Conservation (phyloP, 129 eudicot genomes). For the Pseudognaphalium luteoalbum region DNA sequence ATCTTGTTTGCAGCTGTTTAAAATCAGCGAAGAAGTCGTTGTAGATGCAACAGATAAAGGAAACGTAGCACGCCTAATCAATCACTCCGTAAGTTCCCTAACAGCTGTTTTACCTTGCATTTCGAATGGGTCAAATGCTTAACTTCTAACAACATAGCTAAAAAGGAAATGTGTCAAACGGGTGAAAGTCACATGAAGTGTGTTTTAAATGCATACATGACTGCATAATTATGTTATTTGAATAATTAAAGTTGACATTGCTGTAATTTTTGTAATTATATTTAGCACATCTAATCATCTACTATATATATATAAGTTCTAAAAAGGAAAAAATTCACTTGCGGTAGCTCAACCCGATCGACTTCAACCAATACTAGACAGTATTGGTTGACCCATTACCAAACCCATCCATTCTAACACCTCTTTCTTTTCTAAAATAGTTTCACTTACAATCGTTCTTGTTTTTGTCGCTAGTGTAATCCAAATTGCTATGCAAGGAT, state of each 20-base stretch:
- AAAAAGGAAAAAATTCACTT: not conserved
- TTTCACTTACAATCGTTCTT: not conserved
- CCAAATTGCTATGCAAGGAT: constrained; percentile 99
- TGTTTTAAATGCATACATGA: not conserved
- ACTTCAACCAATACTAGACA: not conserved
- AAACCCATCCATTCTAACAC: not conserved
- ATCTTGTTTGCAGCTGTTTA: constrained; percentile 67
- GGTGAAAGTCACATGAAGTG: constrained; percentile 5
- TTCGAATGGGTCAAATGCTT: not conserved
- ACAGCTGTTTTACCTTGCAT: constrained; percentile 9
- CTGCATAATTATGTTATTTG: not conserved
- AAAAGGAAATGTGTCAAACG: not conserved
- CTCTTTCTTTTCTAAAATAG: not conserved
- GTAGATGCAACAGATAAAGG: constrained; percentile 98
- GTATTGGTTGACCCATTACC: not conserved
- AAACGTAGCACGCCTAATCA: constrained; percentile 89
- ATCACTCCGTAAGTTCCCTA: constrained; percentile 70
- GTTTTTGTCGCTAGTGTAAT: constrained; percentile 53
- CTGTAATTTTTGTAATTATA: not conserved
- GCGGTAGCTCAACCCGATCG: not conserved
- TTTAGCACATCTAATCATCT: not conserved
- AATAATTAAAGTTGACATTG: not conserved
- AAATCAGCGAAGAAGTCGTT: constrained; percentile 95
- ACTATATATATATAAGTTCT: not conserved
- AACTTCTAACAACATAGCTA: not conserved